These are phyloP conservation scores for Naganishia randhawae DNA, from an alignment of 768 basidiomycete species.

Conservation along the genomic window DNA sequence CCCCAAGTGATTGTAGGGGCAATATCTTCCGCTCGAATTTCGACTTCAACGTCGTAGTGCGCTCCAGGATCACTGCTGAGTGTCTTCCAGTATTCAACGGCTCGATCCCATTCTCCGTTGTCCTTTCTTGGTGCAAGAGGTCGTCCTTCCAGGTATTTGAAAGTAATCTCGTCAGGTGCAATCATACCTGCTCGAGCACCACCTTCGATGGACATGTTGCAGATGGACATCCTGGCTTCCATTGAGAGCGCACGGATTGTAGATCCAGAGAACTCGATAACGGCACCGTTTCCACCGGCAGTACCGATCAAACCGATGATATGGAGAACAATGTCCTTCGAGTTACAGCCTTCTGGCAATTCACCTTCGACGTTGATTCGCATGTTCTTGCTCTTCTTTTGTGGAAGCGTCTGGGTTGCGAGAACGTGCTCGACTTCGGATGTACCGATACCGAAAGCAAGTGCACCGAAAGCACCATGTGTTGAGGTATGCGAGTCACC, in stretches of 20 bases:
- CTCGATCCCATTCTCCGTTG: conserved; percentile 75
- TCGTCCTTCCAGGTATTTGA: conserved; percentile 73
- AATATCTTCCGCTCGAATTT: conserved; percentile 77
- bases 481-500: conserved; percentile 93
- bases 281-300: conserved; percentile 86
- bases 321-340: conserved; percentile 85
- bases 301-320: conserved; percentile 88
- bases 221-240: conserved; percentile 72
- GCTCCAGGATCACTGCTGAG: conserved; percentile 76
- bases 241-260: conserved; percentile 79
- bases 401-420: conserved; percentile 82
- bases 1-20: conserved; percentile 90
- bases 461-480: conserved; percentile 86
- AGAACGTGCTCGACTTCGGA: conserved; percentile 93
- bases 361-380: conserved; percentile 80
- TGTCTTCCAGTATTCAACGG: conserved; percentile 78
- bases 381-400: conserved; percentile 88
- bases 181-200: conserved; percentile 91
- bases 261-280: conserved; percentile 87
- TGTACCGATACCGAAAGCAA: conserved; percentile 89
- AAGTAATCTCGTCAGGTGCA: conserved; percentile 81
- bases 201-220: conserved; percentile 94
- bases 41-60: conserved; percentile 75
- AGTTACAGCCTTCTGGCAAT: conserved; percentile 70
- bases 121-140: conserved; percentile 65